These are phyloP conservation scores for Starmerella vitae DNA, from an alignment of 805 yeast species.

Conservation along the genomic window DNA sequence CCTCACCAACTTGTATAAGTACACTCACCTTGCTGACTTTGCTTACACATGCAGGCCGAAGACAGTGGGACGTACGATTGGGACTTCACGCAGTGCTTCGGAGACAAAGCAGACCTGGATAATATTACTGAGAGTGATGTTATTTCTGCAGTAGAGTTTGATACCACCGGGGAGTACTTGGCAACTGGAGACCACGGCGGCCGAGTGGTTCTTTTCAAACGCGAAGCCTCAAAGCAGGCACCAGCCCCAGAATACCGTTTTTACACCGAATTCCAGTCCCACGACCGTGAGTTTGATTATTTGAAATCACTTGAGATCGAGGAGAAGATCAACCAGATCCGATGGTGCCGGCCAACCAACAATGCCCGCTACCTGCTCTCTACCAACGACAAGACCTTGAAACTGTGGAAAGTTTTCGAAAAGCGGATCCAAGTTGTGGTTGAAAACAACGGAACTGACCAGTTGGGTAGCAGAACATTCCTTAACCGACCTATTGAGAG, in stretches of 20 bases:
- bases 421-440: constrained; percentile 82
- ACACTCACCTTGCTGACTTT: background rate
- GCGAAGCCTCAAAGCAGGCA: constrained; percentile 39
- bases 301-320: constrained; percentile 91
- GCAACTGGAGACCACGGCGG: constrained; percentile 99
- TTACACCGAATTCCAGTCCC: constrained; percentile 93
- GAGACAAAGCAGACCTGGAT: constrained; percentile 95
- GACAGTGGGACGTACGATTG: constrained; percentile 33
- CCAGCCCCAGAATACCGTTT: constrained; percentile 60
- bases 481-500: constrained; percentile 24
- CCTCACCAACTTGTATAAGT: background rate
- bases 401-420: constrained; percentile 91
- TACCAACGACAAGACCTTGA: constrained; percentile 96
- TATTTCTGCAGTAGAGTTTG: constrained; percentile 93
- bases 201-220: constrained; percentile 86
- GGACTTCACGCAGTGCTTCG: constrained; percentile 96
- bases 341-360: constrained; percentile 84
- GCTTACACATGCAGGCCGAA: constrained; percentile 12
- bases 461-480: constrained; percentile 22
- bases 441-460: constrained; percentile 67
- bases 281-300: constrained; percentile 97
- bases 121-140: constrained; percentile 93
- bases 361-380: constrained; percentile 80
- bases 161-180: constrained; percentile 81
- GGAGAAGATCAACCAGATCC: constrained; percentile 93